Percentiles rank a stretch among this genome's conserved stretches.
Evolutionary conservation across 2,329 filamentous ascomycete genomes (phyloP).

Genomic region (Trichoderma sp.): DNA sequence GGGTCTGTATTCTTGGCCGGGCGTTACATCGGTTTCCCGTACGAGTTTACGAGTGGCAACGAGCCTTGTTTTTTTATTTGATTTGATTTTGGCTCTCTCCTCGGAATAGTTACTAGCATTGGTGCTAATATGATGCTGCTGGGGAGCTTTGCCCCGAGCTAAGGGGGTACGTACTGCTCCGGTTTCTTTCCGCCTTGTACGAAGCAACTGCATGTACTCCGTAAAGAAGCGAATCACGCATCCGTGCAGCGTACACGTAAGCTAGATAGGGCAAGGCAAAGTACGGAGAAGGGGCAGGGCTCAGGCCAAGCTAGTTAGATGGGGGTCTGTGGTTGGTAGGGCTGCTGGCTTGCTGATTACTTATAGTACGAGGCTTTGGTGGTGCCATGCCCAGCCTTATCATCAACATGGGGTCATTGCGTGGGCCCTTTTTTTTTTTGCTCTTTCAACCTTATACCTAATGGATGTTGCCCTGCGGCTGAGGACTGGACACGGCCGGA

Average conservation of each 20-base stretch:
- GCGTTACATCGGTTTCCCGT: not conserved
- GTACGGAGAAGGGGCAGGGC: not conserved
- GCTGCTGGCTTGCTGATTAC: not conserved
- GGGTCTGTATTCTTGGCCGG: not conserved
- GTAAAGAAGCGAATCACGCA: not conserved
- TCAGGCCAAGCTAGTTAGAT: not conserved
- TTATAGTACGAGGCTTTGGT: not conserved
- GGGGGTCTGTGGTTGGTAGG: not conserved
- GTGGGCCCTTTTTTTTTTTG: not conserved
- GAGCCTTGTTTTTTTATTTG: not conserved
- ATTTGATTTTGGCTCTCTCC: not conserved
- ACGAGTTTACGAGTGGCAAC: not conserved
- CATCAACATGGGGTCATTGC: conserved; percentile 1
- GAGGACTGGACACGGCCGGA: not conserved
- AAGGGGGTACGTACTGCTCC: not conserved
- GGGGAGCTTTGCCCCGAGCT: not conserved
- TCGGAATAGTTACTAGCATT: not conserved
- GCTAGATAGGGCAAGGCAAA: not conserved
- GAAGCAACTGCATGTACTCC: not conserved
- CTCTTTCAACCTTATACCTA: not conserved
- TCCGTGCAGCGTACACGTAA: not conserved
- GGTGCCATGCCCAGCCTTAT: conserved; percentile 8
- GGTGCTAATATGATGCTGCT: not conserved
- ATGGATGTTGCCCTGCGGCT: conserved; percentile 6
- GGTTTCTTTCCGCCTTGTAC: not conserved